phyloP scores from a whole-genome alignment of 345 rosid genomes.

The Brassica nigra region DNA sequence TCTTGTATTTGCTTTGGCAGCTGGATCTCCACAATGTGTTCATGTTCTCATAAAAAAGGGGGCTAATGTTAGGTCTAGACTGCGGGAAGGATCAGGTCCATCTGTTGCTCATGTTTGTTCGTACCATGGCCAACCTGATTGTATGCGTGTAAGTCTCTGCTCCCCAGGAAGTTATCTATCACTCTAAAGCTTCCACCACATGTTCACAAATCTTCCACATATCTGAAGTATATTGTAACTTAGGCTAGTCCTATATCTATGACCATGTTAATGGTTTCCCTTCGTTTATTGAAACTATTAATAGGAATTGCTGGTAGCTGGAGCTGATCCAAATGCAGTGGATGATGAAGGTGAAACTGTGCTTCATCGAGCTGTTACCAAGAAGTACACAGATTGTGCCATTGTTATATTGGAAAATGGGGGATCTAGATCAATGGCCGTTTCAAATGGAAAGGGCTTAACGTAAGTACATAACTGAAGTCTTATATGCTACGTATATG shows the following conservation, averaged over 20 bases:
- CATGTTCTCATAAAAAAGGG: constrained; percentile 80
- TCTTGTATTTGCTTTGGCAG: constrained; percentile 97
- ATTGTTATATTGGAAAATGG: constrained; percentile 86
- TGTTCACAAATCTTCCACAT: constrained; percentile 12
- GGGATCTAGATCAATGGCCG: constrained; percentile 85
- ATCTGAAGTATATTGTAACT: constrained; percentile 12
- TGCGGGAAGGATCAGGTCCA: constrained; percentile 89
- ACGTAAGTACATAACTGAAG: constrained; percentile 60
- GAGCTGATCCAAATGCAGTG: constrained; percentile 97
- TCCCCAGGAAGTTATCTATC: constrained; percentile 15
- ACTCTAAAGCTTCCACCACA: constrained; percentile 10
- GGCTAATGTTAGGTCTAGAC: constrained; percentile 79
- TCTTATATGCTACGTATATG: constrained; percentile 9
- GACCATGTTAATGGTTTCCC: constrained; percentile 10
- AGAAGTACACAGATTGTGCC: constrained; percentile 92
- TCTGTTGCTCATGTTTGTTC: constrained; percentile 99
- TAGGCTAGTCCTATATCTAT: constrained; percentile 6
- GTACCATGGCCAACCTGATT: constrained; percentile 97
- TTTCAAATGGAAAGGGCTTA: constrained; percentile 69
- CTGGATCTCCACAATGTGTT: constrained; percentile 97
- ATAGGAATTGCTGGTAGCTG: constrained; percentile 92
- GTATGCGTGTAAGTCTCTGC: constrained; percentile 82
- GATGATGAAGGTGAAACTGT: constrained; percentile 99
- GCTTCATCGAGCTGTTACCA: constrained; percentile 85
- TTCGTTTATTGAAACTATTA: constrained; percentile 23